A percentile compares a stretch with the other conserved stretches of the same genome.
Evolutionary conservation across 1,284 basidiomycete species (phyloP).

Genomic region (Cutaneotrichosporon sp.): DNA sequence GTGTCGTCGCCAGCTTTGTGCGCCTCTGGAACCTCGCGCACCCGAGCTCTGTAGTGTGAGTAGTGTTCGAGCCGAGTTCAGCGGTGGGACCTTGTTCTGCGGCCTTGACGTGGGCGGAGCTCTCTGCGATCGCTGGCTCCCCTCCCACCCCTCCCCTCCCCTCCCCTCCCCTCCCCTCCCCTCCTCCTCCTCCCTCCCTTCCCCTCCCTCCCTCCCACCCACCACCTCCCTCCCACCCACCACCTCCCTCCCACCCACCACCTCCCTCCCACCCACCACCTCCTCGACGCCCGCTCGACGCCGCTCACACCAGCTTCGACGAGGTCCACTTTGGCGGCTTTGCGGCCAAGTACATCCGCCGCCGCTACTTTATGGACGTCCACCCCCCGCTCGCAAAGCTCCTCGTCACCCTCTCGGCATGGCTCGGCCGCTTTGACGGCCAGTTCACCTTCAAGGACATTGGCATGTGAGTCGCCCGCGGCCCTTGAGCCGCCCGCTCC

Average conservation of each 20-base stretch:
- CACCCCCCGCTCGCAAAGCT: slow-evolving; percentile 97
- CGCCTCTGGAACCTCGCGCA: slow-evolving; percentile 75
- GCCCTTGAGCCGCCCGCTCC: neutral
- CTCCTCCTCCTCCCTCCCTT: no score
- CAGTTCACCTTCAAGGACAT: slow-evolving; percentile 97
- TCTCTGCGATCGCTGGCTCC: neutral
- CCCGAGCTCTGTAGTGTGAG: slow-evolving; percentile 87
- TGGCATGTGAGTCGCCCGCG: slow-evolving; percentile 73
- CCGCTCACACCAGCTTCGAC: slow-evolving; percentile 71
- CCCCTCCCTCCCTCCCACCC: no score
- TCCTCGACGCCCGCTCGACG: no score
- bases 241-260: no score
- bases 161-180: no score
- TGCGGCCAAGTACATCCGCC: slow-evolving; percentile 80
- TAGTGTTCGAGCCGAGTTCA: no score
- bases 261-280: no score
- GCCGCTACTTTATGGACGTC: slow-evolving; percentile 96
- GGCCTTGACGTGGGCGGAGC: no score
- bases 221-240: no score
- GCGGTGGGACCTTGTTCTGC: no score
- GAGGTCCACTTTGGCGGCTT: slow-evolving; percentile 98
- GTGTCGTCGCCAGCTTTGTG: slow-evolving; percentile 65
- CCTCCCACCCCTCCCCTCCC: neutral
- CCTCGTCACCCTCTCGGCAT: slow-evolving; percentile 86
- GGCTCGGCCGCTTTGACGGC: slow-evolving; percentile 87